These are phyloP conservation scores for Clavariopsis aquatica DNA, from an alignment of 495 filamentous ascomycete genomes.

Conservation along the genomic window DNA sequence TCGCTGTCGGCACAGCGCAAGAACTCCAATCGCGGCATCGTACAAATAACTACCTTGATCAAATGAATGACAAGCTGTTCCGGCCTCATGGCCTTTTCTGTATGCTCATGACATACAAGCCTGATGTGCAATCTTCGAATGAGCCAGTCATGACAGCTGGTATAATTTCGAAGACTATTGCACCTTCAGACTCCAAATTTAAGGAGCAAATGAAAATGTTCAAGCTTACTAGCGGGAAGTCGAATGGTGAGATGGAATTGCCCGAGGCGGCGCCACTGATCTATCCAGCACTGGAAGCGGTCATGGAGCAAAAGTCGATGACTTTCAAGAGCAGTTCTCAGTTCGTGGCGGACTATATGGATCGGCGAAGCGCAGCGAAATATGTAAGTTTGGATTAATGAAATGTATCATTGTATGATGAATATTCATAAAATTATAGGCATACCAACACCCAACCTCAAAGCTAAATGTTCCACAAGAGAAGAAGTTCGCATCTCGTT, in stretches of 20 bases:
- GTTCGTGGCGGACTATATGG: conserved; percentile 57
- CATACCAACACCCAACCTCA: conserved; percentile 32
- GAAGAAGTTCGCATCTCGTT: conserved; percentile 51
- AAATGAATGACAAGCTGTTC: conserved; percentile 61
- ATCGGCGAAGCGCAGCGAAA: conserved; percentile 53
- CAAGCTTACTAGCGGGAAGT: conserved; percentile 48
- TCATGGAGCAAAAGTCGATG: conserved; percentile 44
- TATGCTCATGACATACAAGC: conserved; percentile 62
- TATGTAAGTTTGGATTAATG: conserved; percentile 45
- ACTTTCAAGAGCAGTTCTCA: conserved; percentile 43
- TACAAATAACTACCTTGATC: conserved; percentile 57
- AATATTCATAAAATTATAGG: not conserved
- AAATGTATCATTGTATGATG: not conserved
- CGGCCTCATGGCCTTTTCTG: conserved; percentile 60
- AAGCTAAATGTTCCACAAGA: conserved; percentile 26
- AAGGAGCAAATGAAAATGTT: conserved; percentile 45
- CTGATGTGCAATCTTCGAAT: conserved; percentile 42
- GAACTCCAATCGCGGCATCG: conserved; percentile 43
- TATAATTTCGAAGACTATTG: not conserved
- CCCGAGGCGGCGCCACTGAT: conserved; percentile 57
- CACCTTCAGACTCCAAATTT: conserved; percentile 8
- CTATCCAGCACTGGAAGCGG: conserved; percentile 55
- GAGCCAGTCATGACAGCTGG: conserved; percentile 25
- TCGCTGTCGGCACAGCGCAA: conserved; percentile 44
- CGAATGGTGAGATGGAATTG: conserved; percentile 52